These are phyloP conservation scores for Hondaea fermentalgiana DNA, from an alignment of 108 stramenopile species.

Conservation along the genomic window DNA sequence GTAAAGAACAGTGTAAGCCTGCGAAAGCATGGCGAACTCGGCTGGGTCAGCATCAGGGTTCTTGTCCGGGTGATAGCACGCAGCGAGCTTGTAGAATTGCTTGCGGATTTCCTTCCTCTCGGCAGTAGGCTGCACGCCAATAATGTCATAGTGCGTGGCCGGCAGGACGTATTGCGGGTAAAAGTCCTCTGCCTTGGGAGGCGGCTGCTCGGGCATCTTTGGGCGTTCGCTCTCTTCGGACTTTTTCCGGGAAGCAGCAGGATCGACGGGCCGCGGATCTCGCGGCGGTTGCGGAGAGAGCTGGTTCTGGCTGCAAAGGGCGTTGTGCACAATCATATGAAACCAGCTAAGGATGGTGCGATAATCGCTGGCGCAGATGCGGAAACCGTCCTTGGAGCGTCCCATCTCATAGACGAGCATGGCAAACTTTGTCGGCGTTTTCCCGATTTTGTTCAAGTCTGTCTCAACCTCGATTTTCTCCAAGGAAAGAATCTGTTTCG, in stretches of 20 bases:
- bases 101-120: background rate
- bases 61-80: background rate
- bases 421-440: background rate
- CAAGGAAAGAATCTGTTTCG: background rate
- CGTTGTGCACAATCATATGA: background rate
- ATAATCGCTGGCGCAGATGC: background rate
- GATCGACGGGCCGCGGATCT: background rate
- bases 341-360: background rate
- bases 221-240: background rate
- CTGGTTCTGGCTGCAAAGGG: background rate
- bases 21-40: background rate
- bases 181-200: background rate
- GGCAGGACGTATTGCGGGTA: background rate
- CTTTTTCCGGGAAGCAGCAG: background rate
- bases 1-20: background rate
- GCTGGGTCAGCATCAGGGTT: background rate
- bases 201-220: background rate
- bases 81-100: constrained; percentile 4
- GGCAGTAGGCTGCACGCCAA: background rate
- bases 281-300: background rate
- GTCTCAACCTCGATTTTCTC: background rate
- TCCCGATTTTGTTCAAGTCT: background rate
- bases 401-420: background rate
- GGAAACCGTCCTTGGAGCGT: background rate
- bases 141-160: background rate